phyloP scores from a whole-genome alignment of 768 basidiomycete species.

The Psilocybe tampanensis region DNA sequence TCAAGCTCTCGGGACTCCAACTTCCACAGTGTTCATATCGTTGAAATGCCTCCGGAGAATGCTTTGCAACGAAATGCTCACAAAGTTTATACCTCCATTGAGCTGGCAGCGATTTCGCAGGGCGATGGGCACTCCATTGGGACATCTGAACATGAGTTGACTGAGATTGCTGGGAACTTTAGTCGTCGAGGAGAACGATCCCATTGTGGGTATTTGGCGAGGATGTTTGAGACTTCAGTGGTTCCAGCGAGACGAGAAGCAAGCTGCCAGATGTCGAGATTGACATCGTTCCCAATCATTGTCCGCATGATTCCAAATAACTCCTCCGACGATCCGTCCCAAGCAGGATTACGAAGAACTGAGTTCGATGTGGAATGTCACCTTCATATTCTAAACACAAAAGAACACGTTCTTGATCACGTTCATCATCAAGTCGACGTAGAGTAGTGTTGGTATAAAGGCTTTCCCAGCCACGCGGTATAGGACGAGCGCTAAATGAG shows the following conservation, averaged over 20 bases:
- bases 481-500: constrained; percentile 26
- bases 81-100: constrained; percentile 24
- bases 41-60: constrained; percentile 1
- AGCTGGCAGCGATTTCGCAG: constrained; percentile 10
- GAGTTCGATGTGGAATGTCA: constrained; percentile 30
- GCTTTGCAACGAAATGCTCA: constrained; percentile 16
- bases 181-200: constrained; percentile 36
- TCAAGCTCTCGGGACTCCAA: constrained; percentile 18
- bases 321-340: constrained; percentile 41
- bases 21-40: constrained; percentile 15
- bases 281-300: constrained; percentile 35
- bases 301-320: constrained; percentile 37
- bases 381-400: constrained; percentile 33
- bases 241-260: constrained; percentile 28
- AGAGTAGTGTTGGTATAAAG: constrained; percentile 30
- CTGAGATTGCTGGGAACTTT: constrained; percentile 22
- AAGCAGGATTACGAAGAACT: constrained; percentile 36
- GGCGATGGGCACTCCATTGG: constrained; percentile 23
- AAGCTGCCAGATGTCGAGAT: constrained; percentile 29
- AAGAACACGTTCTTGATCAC: constrained; percentile 29
- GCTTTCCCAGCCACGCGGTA: constrained; percentile 14
- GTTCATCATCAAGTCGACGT: constrained; percentile 31
- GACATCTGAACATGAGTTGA: constrained; percentile 26
- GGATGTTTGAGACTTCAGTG: constrained; percentile 35
- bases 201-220: constrained; percentile 39